Conservation (phyloP, 768 basidiomycete species). For the Mycena rosella region DNA sequence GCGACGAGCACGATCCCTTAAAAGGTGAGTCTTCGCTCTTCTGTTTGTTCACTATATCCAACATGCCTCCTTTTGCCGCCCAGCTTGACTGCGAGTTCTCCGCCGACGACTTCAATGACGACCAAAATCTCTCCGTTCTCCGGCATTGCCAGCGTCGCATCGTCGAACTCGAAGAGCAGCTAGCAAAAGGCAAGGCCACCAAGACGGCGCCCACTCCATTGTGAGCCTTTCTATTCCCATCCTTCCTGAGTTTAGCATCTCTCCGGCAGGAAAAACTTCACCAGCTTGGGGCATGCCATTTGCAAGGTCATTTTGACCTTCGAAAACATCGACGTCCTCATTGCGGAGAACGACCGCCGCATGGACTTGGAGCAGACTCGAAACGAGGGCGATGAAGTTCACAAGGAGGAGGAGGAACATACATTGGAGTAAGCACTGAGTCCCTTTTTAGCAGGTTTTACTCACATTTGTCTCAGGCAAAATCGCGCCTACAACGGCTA, state of each 20-base stretch:
- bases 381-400: not conserved
- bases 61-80: not conserved
- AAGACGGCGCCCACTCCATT: not conserved
- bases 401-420: not conserved
- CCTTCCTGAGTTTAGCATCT: not conserved
- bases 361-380: not conserved
- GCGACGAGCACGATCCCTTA: not conserved
- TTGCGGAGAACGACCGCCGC: constrained; percentile 15
- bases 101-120: constrained; percentile 3
- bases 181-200: not conserved
- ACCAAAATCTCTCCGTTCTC: not conserved
- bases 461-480: not conserved
- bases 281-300: not conserved
- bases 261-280: not conserved
- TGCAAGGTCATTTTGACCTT: not conserved
- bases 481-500: not conserved
- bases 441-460: not conserved
- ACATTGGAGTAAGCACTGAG: not conserved
- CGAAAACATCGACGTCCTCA: not conserved
- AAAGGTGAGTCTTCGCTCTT: not conserved
- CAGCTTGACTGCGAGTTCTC: too few relatives aligned
- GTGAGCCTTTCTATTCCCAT: too few relatives aligned
- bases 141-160: constrained; percentile 2
- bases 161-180: not conserved
- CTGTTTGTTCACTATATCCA: not conserved